These are phyloP conservation scores for Colletotrichum sansevieriae DNA, from an alignment of 2,329 filamentous ascomycete species.

Conservation along the genomic window DNA sequence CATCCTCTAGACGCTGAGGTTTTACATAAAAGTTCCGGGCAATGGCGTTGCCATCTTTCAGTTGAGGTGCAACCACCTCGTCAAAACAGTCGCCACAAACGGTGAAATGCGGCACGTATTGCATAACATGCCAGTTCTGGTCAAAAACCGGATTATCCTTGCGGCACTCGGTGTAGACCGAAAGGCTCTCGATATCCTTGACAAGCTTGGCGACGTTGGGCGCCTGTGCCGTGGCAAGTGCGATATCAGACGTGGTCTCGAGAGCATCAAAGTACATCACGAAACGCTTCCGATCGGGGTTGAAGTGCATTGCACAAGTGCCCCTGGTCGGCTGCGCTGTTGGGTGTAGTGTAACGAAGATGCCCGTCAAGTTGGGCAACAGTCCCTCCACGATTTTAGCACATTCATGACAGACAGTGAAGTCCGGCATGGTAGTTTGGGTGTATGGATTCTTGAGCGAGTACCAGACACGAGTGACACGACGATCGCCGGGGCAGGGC, in stretches of 20 bases:
- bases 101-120: conserved; percentile 80
- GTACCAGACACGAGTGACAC: conserved; percentile 77
- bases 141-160: conserved; percentile 73
- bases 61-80: conserved; percentile 79
- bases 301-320: conserved; percentile 77
- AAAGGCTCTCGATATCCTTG: conserved; percentile 71
- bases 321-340: conserved; percentile 61
- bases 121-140: conserved; percentile 82
- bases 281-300: conserved; percentile 65
- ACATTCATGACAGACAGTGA: conserved; percentile 82
- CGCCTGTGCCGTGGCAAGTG: conserved; percentile 57
- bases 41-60: conserved; percentile 65
- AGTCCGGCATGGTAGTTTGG: conserved; percentile 73
- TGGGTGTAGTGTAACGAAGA: conserved; percentile 70
- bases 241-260: conserved; percentile 68
- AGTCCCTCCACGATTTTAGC: conserved; percentile 78
- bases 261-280: conserved; percentile 71
- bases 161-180: conserved; percentile 72
- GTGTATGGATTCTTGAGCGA: conserved; percentile 78
- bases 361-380: conserved; percentile 77
- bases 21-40: conserved; percentile 75
- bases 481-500: conserved; percentile 70
- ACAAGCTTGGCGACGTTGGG: conserved; percentile 74
- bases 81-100: conserved; percentile 91
- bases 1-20: conserved; percentile 66